Evolutionary conservation across 2,329 filamentous ascomycete species (phyloP).

Genomic region (Thielaviopsis musarum): DNA sequence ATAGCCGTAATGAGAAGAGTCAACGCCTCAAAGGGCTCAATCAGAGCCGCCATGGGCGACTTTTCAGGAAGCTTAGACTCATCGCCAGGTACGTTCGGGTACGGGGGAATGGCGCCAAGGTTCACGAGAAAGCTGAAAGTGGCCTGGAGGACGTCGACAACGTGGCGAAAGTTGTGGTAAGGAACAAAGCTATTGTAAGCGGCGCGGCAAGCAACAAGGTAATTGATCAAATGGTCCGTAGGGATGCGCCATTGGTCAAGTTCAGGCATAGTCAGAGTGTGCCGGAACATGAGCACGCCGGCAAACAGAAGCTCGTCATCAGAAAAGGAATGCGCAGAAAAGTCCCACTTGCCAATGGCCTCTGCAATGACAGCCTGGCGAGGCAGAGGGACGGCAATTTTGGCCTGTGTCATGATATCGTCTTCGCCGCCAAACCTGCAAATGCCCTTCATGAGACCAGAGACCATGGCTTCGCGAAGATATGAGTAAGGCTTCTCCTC

Average conservation of each 20-base stretch:
- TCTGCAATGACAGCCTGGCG: conserved; percentile 48
- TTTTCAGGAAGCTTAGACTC: conserved; percentile 22
- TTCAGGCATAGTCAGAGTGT: conserved; percentile 68
- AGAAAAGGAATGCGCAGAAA: conserved; percentile 74
- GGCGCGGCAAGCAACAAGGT: conserved; percentile 71
- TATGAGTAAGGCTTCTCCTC: conserved; percentile 80
- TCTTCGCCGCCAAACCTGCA: conserved; percentile 52
- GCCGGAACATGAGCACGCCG: conserved; percentile 75
- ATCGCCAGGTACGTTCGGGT: conserved; percentile 25
- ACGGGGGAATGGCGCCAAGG: conserved; percentile 59
- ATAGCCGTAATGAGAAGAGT: conserved; percentile 90
- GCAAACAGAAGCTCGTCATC: conserved; percentile 83
- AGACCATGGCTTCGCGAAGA: conserved; percentile 84
- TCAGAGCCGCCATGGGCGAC: conserved; percentile 53
- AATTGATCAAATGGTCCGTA: conserved; percentile 65
- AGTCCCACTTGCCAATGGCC: conserved; percentile 65
- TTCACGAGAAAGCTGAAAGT: conserved; percentile 77
- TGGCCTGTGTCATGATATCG: conserved; percentile 43
- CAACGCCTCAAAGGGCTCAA: conserved; percentile 77
- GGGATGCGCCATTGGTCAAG: conserved; percentile 66
- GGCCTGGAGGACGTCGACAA: conserved; percentile 88
- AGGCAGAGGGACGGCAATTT: conserved; percentile 50
- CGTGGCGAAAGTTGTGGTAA: conserved; percentile 97
- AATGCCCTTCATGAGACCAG: conserved; percentile 74
- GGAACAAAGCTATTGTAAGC: conserved; percentile 96